Conservation (phyloP, 1,284 basidiomycete genomes). For the Trametes hirsuta region DNA sequence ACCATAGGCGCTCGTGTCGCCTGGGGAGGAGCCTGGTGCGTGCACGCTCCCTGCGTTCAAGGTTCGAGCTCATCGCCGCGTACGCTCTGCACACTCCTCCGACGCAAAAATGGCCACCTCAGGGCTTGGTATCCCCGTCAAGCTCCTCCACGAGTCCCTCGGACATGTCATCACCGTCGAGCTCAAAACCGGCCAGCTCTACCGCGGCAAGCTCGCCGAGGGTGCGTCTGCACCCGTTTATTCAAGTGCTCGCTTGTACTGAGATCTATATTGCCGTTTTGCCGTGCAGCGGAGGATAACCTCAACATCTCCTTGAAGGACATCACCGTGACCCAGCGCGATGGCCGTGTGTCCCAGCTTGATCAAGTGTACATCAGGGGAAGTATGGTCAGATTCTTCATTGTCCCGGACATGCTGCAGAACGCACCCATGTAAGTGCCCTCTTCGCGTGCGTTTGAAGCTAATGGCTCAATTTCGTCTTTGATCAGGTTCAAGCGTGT, state of each 20-base stretch:
- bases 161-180: slow-evolving; percentile 98
- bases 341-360: slow-evolving; percentile 98
- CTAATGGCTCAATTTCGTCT: neutral
- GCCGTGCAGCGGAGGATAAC: slow-evolving; percentile 90
- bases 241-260: slow-evolving; percentile 14
- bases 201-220: slow-evolving; percentile 97
- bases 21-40: slow-evolving; percentile 5
- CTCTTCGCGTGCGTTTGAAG: neutral
- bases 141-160: slow-evolving; percentile 90
- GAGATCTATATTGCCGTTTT: no score
- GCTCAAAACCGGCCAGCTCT: slow-evolving; percentile 96
- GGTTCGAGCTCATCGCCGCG: neutral
- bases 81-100: slow-evolving; percentile 1
- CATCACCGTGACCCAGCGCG: slow-evolving; percentile 96
- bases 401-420: slow-evolving; percentile 99
- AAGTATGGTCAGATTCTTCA: slow-evolving; percentile 98
- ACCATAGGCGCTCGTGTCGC: neutral
- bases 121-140: slow-evolving; percentile 89
- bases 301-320: slow-evolving; percentile 96
- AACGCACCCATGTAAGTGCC: slow-evolving; percentile 94
- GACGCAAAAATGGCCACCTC: slow-evolving; percentile 36
- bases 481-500: slow-evolving; percentile 92
- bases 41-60: slow-evolving; percentile 10
- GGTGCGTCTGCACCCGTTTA: slow-evolving; percentile 48
- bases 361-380: slow-evolving; percentile 99